Evolutionary conservation across 164 flowering plant species (phyloP), one percentile per base, ranked within the genome.

Genomic region (Berberis thunbergii): DNA sequence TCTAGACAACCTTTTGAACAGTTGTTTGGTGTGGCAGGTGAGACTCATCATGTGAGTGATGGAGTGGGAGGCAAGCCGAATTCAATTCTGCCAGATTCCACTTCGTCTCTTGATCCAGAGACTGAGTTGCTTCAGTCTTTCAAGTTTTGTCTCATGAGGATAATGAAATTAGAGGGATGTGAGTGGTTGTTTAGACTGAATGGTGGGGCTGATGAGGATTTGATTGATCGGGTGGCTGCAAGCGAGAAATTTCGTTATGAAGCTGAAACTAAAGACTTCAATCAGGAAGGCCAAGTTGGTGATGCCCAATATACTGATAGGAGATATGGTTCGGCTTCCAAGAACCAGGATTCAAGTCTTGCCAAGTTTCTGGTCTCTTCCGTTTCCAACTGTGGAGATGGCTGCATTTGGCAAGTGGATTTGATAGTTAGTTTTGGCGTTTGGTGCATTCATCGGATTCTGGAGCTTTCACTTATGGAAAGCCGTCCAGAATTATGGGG

Each of bases 401-500:
- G 84, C 3, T 94, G 99, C 74, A 72, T 89, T 52, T 94, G 94
- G 92, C 77, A 63, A 70, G 74, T 67, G 45, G 93, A 86, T 71
- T 71, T 94, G 60, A 72, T 94, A 9, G 69, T 86, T 54, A 91
- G 97, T 79, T 94, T 94, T 65, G 99, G 99, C 3, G 96, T 94
- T 8, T 94, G 97, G 97, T 89, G 97, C 81, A 84, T 89, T 57
- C 99, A 83, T 61, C 79, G 96, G 68, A 70, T 94, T 54, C 87
- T 94, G 66, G 96, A 86, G 61, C 82, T 94, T 49, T 87, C 99
- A 53, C 83, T 86, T n/a, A 84, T 91, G 96, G 99, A 94, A 76
- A 94, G 99, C 77, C 82, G 99, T 62, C 99, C 99, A 2, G 97
- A 94, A 72, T 80, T 94, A 3, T 94, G 99, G 99, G 99, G 99